phyloP scores from a whole-genome alignment of 2,329 filamentous ascomycete genomes.

The Falciphora oryzae region DNA sequence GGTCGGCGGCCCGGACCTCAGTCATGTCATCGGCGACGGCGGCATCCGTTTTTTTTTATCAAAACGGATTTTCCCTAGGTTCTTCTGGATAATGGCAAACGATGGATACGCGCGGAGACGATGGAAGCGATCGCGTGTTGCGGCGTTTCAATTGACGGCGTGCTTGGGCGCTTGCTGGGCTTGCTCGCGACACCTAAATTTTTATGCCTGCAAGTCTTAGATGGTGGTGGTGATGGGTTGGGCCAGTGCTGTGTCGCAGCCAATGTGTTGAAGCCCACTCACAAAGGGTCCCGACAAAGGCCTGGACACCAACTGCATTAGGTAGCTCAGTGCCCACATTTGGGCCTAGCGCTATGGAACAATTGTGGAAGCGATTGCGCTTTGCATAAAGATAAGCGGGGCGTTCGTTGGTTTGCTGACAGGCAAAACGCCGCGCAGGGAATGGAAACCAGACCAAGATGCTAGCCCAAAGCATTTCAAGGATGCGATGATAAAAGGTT shows the following conservation, averaged over 20 bases:
- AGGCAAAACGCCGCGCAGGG: too few relatives aligned
- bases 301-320: not conserved
- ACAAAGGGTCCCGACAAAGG: not conserved
- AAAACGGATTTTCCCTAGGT: constrained; percentile 47
- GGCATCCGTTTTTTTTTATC: constrained; percentile 64
- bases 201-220: constrained; percentile 12
- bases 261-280: not conserved
- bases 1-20: constrained; percentile 62
- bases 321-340: not conserved
- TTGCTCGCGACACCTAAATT: constrained; percentile 17
- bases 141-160: constrained; percentile 24
- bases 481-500: too few relatives aligned
- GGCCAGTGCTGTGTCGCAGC: not conserved
- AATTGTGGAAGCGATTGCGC: too few relatives aligned
- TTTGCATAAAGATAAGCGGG: not conserved
- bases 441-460: too few relatives aligned
- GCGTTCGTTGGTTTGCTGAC: not conserved
- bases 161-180: constrained; percentile 17
- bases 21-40: constrained; percentile 63
- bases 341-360: not conserved
- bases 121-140: constrained; percentile 32
- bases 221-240: not conserved
- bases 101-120: constrained; percentile 22
- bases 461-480: too few relatives aligned
- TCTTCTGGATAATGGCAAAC: constrained; percentile 30